Percentiles rank a stretch among this genome's conserved stretches.
These are phyloP conservation scores for Xerophyta viscosa DNA, from an alignment of 106 monocot genomes.

Conservation along the genomic window DNA sequence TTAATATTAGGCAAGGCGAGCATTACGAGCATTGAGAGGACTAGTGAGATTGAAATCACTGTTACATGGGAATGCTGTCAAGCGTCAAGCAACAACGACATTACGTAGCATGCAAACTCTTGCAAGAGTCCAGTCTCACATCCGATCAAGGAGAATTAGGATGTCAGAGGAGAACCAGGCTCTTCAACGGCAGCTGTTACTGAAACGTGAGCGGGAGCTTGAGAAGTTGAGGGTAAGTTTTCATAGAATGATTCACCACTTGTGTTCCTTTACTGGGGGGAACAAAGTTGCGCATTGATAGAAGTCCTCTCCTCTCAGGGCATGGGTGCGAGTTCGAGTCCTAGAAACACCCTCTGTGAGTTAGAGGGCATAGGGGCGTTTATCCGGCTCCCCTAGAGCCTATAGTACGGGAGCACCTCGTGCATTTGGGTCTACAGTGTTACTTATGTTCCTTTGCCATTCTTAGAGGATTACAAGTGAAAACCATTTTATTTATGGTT, in stretches of 20 bases:
- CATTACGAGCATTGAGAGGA: slow-evolving; percentile 67
- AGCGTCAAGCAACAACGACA: slow-evolving; percentile 75
- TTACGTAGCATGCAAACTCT: slow-evolving; percentile 87
- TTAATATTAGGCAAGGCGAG: slow-evolving; percentile 64
- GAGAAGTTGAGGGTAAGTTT: slow-evolving; percentile 54
- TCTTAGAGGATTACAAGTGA: too few species aligned
- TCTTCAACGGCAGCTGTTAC: slow-evolving; percentile 77
- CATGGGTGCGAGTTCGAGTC: too few species aligned
- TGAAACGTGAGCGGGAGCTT: slow-evolving; percentile 73
- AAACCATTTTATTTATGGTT: too few species aligned
- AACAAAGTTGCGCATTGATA: too few species aligned
- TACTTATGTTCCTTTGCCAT: too few species aligned
- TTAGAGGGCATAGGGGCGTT: too few species aligned
- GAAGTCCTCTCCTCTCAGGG: too few species aligned
- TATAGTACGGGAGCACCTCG: too few species aligned
- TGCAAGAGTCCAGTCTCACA: slow-evolving; percentile 78
- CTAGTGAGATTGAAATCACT: slow-evolving; percentile 72
- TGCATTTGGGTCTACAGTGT: too few species aligned
- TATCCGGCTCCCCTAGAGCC: too few species aligned
- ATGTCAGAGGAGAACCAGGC: slow-evolving; percentile 93
- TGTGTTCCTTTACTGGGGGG: too few species aligned
- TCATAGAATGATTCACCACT: background rate
- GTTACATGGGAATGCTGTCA: slow-evolving; percentile 60
- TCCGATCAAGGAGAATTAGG: slow-evolving; percentile 63
- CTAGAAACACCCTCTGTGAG: too few species aligned